Percentiles rank a stretch among this genome's conserved stretches.
Evolutionary conservation across 2,329 filamentous ascomycete species (phyloP).

Genomic region (Aspergillus sp.): DNA sequence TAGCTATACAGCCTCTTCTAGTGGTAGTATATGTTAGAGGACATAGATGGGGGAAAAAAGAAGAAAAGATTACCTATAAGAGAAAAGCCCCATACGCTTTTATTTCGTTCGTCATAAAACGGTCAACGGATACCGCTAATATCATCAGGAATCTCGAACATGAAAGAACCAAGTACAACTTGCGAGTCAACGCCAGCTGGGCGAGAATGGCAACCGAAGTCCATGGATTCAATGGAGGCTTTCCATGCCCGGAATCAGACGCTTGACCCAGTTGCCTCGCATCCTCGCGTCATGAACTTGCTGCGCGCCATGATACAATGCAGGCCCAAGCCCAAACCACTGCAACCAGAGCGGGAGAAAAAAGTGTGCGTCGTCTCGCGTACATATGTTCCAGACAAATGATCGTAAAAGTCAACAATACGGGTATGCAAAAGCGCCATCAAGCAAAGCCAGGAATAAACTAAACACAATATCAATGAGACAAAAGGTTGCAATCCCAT

Average conservation of each 20-base stretch:
- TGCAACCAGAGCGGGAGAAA: background rate
- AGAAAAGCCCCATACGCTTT: constrained; percentile 10
- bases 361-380: background rate
- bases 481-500: constrained; percentile 7
- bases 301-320: background rate
- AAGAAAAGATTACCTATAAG: background rate
- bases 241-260: background rate
- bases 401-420: constrained; percentile 10
- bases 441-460: constrained; percentile 16
- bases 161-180: background rate
- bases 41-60: background rate
- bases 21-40: background rate
- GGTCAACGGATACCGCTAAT: constrained; percentile 4
- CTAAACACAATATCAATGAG: constrained; percentile 5
- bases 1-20: constrained; percentile 1
- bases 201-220: background rate
- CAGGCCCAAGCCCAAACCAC: background rate
- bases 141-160: constrained; percentile 9
- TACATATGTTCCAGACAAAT: constrained; percentile 1
- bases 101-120: constrained; percentile 9
- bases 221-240: background rate
- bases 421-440: constrained; percentile 11
- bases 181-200: background rate
- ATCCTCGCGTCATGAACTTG: background rate
- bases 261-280: background rate